Conservation (phyloP, 78 protist genomes). For the Bodo saltans region DNA sequence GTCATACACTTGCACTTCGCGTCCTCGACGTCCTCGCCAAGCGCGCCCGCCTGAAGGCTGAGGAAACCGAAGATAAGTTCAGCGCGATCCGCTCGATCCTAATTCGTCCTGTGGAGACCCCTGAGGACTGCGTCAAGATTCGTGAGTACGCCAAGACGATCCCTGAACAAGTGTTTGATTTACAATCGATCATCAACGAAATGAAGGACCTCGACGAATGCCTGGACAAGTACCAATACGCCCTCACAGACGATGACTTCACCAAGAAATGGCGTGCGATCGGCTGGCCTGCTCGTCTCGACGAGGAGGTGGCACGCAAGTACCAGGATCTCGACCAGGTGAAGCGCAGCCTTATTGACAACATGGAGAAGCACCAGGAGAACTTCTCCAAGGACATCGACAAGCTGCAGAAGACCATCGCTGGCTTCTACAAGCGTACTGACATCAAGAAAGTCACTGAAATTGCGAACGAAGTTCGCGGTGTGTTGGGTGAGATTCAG, state of each 20-base stretch:
- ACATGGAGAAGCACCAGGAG: conserved; percentile 36
- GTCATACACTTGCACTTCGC: background rate
- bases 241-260: conserved; percentile 43
- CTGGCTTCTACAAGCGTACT: conserved; percentile 31
- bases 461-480: conserved; percentile 49
- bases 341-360: conserved; percentile 27
- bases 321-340: conserved; percentile 18
- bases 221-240: conserved; percentile 44
- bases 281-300: conserved; percentile 24
- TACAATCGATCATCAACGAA: background rate
- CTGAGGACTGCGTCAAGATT: conserved; percentile 14
- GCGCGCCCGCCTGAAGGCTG: conserved; percentile 9
- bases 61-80: background rate
- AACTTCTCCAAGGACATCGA: conserved; percentile 39
- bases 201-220: conserved; percentile 19
- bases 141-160: conserved; percentile 12
- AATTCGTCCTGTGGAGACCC: conserved; percentile 2
- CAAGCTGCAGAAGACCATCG: conserved; percentile 2
- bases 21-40: conserved; percentile 23
- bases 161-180: conserved; percentile 18
- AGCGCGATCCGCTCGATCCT: background rate
- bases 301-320: conserved; percentile 24
- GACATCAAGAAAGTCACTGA: conserved; percentile 51
- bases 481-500: conserved; percentile 15
- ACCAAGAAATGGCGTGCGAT: conserved; percentile 29